These are phyloP conservation scores for Microbotryum scabiosae DNA, from an alignment of 1,284 basidiomycete genomes.

Conservation along the genomic window DNA sequence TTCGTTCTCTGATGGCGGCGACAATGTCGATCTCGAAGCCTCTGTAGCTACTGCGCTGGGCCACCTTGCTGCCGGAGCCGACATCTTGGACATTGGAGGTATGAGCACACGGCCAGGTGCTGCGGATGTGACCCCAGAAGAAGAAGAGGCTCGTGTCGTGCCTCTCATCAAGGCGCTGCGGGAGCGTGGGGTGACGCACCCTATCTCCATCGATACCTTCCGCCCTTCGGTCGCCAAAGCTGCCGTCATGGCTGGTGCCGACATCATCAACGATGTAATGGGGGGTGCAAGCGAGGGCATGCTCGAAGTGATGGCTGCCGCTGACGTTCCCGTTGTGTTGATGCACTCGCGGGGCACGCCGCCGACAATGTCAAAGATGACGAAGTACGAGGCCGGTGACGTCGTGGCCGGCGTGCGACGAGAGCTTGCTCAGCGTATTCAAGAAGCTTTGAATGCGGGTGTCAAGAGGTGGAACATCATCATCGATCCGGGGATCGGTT, in stretches of 20 bases:
- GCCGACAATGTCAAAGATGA: conserved; percentile 42
- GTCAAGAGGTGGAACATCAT: conserved; percentile 84
- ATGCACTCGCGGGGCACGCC: conserved; percentile 89
- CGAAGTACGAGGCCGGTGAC: conserved; percentile 55
- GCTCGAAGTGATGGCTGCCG: conserved; percentile 56
- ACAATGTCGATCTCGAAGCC: conserved; percentile 46
- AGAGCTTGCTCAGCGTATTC: conserved; percentile 67
- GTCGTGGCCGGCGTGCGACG: conserved; percentile 61
- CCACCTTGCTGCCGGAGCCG: conserved; percentile 50
- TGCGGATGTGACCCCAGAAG: conserved; percentile 55
- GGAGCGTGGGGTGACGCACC: conserved; percentile 41
- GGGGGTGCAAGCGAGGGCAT: conserved; percentile 64
- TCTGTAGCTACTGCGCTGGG: conserved; percentile 33
- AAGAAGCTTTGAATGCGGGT: conserved; percentile 63
- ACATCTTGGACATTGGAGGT: conserved; percentile 87
- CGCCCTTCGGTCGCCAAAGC: conserved; percentile 69
- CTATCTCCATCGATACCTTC: conserved; percentile 90
- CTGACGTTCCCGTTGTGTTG: conserved; percentile 60
- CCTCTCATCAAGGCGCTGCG: conserved; percentile 54
- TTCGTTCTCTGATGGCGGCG: conserved; percentile 86
- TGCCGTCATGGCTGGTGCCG: conserved; percentile 74
- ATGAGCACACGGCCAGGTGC: conserved; percentile 83
- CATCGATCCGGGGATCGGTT: conserved; percentile 88
- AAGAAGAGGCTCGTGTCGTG: conserved; percentile 58
- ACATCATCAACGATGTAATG: conserved; percentile 90